Evolutionary conservation across 169 alveolate species (phyloP), one percentile per base, ranked within the genome.

Genomic region (Plasmodium ovale): DNA sequence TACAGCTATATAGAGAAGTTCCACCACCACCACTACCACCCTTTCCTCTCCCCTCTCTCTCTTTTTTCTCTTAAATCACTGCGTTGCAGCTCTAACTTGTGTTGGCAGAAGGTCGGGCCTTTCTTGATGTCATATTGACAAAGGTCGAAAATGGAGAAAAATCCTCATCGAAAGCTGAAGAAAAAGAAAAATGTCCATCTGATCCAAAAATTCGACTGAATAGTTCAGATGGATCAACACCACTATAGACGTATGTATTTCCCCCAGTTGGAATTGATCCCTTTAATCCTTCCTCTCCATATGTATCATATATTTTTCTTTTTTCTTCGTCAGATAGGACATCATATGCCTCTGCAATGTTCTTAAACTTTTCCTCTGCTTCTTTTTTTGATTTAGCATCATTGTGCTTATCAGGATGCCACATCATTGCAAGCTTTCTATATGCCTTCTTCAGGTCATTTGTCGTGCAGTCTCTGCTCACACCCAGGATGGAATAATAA

Each of bases 351-450:
- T 96, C 96, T 21, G 98, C 94, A 33, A 98, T 93, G 70, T 97
- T 98, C 84, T 96, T 94, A 87, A 97, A 98, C 95, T 94, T 95
- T 37, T 96, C 98, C 65, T 97, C 96, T 27, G 96, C 96, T 94
- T 93, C 95, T 71, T 93, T 60, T 87, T 72, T 67, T 74, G 93
- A 56, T 91, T 90, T 64, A 16, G 51, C 56, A 92, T 98, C 94
- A 95, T 99, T 72, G 97, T 98, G 99, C 92, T 98, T 98, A 91
- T 97, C 99, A 12, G 99, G 99, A 91, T 98, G 99, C 95, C 96
- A 96, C 87, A 93, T 97, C 89, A 95, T 92, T 19, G 98, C 99
- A 23, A 95, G 91, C 72, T 96, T 96, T 42, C 98, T 91, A 88
- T 94, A 98, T 3, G 98, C 98, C 93, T 97, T 97, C 82, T 97